A percentile compares a stretch with the other conserved stretches of the same genome.
These are phyloP conservation scores for Chernovozyma aurita DNA, from an alignment of 1,139 yeast species.

Conservation along the genomic window DNA sequence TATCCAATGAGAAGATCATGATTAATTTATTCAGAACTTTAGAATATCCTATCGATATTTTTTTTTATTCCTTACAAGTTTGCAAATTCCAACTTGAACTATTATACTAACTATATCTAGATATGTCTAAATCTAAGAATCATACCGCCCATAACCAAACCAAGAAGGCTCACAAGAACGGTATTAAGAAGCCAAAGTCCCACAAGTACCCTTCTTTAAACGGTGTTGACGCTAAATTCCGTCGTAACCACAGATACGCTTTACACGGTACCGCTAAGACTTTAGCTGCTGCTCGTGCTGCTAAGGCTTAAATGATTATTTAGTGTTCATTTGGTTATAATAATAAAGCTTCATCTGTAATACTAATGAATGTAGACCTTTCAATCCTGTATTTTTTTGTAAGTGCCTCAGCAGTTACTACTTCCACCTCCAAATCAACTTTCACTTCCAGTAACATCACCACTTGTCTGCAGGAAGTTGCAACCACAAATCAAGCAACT, in stretches of 20 bases:
- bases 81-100: constrained; percentile 1
- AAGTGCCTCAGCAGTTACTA: too few relatives aligned
- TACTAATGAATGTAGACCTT: not conserved
- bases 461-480: too few relatives aligned
- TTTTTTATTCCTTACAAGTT: too few relatives aligned
- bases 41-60: too few relatives aligned
- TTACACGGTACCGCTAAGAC: constrained; percentile 96
- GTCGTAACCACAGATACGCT: constrained; percentile 99
- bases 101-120: constrained; percentile 29
- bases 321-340: constrained; percentile 6
- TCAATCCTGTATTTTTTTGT: too few relatives aligned
- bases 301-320: constrained; percentile 15
- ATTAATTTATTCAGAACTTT: not conserved
- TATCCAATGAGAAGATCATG: too few relatives aligned
- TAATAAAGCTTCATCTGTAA: constrained; percentile 7
- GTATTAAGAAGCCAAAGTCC: constrained; percentile 98
- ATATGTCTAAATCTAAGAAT: constrained; percentile 98
- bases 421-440: too few relatives aligned
- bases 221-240: constrained; percentile 99
- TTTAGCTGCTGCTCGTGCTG: constrained; percentile 73
- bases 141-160: constrained; percentile 99
- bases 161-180: constrained; percentile 99
- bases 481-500: too few relatives aligned
- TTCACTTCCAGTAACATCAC: too few relatives aligned
- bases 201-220: constrained; percentile 96